These are phyloP conservation scores for Gardenia jasminoides DNA, from an alignment of 257 asterid species.

Conservation along the genomic window DNA sequence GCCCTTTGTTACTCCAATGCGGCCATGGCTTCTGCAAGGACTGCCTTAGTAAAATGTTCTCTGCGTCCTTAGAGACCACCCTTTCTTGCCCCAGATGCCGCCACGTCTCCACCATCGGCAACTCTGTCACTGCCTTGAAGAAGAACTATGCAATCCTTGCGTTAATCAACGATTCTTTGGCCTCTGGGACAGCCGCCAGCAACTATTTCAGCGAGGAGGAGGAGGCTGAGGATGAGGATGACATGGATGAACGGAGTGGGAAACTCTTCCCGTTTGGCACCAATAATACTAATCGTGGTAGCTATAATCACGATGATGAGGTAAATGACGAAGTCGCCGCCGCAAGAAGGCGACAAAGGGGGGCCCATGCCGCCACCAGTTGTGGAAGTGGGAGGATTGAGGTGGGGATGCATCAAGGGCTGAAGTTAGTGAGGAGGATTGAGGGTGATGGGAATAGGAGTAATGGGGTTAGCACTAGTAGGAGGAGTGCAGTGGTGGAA, in stretches of 20 bases:
- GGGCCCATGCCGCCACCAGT: slow-evolving; percentile 25
- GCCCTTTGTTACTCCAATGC: slow-evolving; percentile 96
- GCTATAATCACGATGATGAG: slow-evolving; percentile 23
- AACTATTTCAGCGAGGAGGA: slow-evolving; percentile 49
- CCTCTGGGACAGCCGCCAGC: background rate
- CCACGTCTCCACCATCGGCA: slow-evolving; percentile 82
- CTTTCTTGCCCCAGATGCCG: slow-evolving; percentile 98
- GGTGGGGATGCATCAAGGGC: slow-evolving; percentile 63
- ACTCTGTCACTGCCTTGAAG: slow-evolving; percentile 78
- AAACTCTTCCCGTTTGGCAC: slow-evolving; percentile 20
- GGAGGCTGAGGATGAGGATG: slow-evolving; percentile 60
- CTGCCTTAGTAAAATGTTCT: slow-evolving; percentile 80
- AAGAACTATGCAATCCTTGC: slow-evolving; percentile 83
- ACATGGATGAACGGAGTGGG: slow-evolving; percentile 42
- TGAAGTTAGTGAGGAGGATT: slow-evolving; percentile 68
- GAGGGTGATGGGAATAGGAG: slow-evolving; percentile 47
- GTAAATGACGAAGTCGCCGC: slow-evolving; percentile 40
- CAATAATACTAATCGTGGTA: slow-evolving; percentile 16
- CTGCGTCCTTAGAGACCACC: slow-evolving; percentile 67
- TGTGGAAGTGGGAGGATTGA: slow-evolving; percentile 51
- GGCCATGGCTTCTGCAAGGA: slow-evolving; percentile 98
- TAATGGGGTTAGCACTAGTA: slow-evolving; percentile 13
- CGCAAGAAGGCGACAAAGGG: slow-evolving; percentile 28
- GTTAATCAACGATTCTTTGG: slow-evolving; percentile 42
- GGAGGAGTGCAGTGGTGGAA: slow-evolving; percentile 58